Evolutionary conservation across 2,329 filamentous ascomycete genomes (phyloP).

Genomic region (Cercospora sp.): DNA sequence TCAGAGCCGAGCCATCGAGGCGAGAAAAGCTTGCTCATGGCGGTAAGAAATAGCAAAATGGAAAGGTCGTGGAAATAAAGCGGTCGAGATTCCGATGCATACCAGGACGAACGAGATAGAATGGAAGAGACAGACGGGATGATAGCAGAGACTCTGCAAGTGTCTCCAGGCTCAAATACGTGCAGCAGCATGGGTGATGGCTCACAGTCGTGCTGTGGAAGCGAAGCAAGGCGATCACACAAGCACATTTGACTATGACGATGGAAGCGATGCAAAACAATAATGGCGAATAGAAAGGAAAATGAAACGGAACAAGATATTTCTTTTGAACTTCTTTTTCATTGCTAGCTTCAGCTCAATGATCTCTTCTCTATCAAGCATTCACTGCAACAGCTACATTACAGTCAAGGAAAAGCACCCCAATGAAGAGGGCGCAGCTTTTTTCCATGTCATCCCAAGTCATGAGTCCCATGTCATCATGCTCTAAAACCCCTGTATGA

Average conservation of each 20-base stretch:
- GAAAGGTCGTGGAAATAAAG: not conserved
- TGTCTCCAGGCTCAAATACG: not conserved
- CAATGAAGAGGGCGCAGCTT: not conserved
- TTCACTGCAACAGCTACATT: not conserved
- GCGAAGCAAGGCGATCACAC: not conserved
- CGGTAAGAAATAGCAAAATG: not conserved
- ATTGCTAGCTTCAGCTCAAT: not conserved
- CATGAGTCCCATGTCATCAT: conserved; percentile 1
- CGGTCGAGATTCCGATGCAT: too few species aligned
- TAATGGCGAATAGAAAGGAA: too few species aligned
- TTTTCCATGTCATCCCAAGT: not conserved
- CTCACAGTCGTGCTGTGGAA: not conserved
- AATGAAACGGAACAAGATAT: not conserved
- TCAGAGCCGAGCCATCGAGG: too few species aligned
- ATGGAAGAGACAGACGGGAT: too few species aligned
- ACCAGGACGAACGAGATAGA: not conserved
- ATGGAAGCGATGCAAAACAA: too few species aligned
- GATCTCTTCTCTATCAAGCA: not conserved
- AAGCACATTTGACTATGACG: too few species aligned
- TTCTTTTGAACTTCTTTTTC: not conserved
- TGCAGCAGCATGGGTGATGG: not conserved
- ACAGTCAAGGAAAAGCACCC: not conserved
- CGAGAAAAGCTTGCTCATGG: too few species aligned
- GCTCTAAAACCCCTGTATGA: conserved; percentile 11
- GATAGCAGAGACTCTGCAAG: not conserved